phyloP scores from a whole-genome alignment of 2,329 filamentous ascomycete species.

The Aschersonia sp. region DNA sequence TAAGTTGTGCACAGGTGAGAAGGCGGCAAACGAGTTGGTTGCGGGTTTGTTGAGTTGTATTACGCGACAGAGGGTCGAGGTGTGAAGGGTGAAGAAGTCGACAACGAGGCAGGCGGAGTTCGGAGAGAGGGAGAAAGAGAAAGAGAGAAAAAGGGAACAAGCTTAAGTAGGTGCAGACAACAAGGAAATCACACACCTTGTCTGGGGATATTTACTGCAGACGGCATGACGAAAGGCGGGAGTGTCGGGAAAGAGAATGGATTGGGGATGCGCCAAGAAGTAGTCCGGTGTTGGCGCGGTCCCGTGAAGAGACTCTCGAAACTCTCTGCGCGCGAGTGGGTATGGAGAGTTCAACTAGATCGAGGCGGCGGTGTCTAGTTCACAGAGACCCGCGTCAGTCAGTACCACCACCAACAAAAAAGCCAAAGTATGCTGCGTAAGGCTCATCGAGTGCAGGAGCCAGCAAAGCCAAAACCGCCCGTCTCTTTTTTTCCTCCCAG shows the following conservation, averaged over 20 bases:
- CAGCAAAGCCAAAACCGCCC: background rate
- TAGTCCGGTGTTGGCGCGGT: background rate
- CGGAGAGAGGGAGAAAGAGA: no score
- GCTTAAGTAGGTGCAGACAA: slow-evolving; percentile 1
- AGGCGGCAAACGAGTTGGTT: background rate
- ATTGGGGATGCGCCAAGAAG: background rate
- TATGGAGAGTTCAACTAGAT: no score
- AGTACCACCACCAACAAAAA: no score
- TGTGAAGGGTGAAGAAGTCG: no score
- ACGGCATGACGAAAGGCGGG: slow-evolving; percentile 9
- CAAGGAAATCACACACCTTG: slow-evolving; percentile 9
- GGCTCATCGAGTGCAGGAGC: background rate
- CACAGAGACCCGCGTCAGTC: no score
- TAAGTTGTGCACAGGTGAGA: slow-evolving; percentile 6
- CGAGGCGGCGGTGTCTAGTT: no score
- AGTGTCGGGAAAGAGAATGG: slow-evolving; percentile 1
- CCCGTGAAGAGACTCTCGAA: background rate
- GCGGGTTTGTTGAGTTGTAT: background rate
- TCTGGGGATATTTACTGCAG: slow-evolving; percentile 8
- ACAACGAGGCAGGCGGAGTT: no score
- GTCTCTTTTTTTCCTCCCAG: background rate
- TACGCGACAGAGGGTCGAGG: no score
- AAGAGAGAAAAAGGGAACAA: background rate
- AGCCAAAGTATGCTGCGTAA: background rate
- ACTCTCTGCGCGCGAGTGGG: no score